Evolutionary conservation across 768 basidiomycete species (phyloP), one percentile per base, ranked within the genome.

Genomic region (Paxillus ammoniavirescens): DNA sequence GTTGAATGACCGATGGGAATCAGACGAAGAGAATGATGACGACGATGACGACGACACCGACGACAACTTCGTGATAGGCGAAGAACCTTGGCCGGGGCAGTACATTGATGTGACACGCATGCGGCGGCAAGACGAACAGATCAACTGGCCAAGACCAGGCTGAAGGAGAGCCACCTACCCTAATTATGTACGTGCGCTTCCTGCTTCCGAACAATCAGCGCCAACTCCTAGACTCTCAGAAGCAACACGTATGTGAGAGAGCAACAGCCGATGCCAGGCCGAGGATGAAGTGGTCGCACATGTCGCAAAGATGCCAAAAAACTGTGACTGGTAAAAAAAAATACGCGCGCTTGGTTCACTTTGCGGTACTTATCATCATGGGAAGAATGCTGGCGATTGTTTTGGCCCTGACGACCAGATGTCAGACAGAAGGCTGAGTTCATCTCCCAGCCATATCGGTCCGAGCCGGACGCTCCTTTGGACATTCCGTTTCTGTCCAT

Each of bases 141-240:
- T 86, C 50, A 82, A 78, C 50, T 92, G 90, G 90, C 89, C 89
- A 9, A 74, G 87, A 52, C 89, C 89, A 0, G 77, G 75, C 18
- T 89, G 64, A 75, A 44, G 33, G 36, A 10, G 6, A n/a, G 23
- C 23, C 14, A 28, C 9, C 5, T 5, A 14, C 15, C 33, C 21
- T 49, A 37, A 30, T 37, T 40, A 10, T 49, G 37, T 49, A 38
- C 40, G 37, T 49, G 37, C 2, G 36, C 8, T 23, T 1, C 26
- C 28, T 37, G 6, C 28, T 49, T 38, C 38, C 26, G 38, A 38
- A 36, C 21, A 38, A 21, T 10, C 26, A 14, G 23, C 36, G 38
- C 36, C 18, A 10, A 36, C 12, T 48, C 47, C 17, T 36, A 12
- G 28, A 28, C 33, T 18, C 13, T 26, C 21, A 49, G 47, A 31